Evolutionary conservation across 176 grass and related monocot species (phyloP), one percentile per base, ranked within the genome.

Genomic region (Chloris gayana): DNA sequence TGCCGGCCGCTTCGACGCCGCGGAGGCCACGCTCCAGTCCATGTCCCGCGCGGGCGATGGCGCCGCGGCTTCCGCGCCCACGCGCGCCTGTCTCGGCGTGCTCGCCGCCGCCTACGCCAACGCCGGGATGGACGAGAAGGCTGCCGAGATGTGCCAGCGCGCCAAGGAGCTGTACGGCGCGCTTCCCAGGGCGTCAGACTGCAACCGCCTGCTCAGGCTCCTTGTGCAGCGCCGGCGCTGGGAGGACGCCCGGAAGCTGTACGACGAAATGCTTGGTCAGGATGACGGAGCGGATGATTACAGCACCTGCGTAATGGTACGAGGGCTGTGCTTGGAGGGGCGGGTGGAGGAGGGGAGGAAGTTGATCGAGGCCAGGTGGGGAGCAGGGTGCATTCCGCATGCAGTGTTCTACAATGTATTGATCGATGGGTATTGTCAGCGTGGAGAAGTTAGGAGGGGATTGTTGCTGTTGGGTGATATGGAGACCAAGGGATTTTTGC

Each of bases 331-430:
- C 77, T 18, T 86, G 51, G 79, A 94, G 84, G 85, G 89, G 66
- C 79, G 56, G 51, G 88, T 94, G 76, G 89, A 94, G 27, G 89
- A 94, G 62, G 91, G 87, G 2, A 82, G 75, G 87, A 85, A 42
- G 56, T 66, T 94, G 85, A 92, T 97, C 35, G 89, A 91, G 80
- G 75, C 87, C 59, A 91, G 94, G 75, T 97, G 89, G 89, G 89
- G 94, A 24, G 82, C 56, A 1, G 89, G 85, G 69, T 94, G 91
- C 30, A 64, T 94, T 49, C 94, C 89, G 0, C 73, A 88, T 33
- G 37, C 75, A 0, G 62, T 97, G 41, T 97, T 94, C 67, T 94
- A 94, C 67, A 97, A 92, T 46, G 86, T 82, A 27, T 63, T 94
- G 72, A 86, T 97, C 14, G 87, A 88, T 64, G 91, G 91, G 45